Evolutionary conservation across 2,329 filamentous ascomycete species (phyloP), one percentile per base, ranked within the genome.

Genomic region (Penicillium decumbens): DNA sequence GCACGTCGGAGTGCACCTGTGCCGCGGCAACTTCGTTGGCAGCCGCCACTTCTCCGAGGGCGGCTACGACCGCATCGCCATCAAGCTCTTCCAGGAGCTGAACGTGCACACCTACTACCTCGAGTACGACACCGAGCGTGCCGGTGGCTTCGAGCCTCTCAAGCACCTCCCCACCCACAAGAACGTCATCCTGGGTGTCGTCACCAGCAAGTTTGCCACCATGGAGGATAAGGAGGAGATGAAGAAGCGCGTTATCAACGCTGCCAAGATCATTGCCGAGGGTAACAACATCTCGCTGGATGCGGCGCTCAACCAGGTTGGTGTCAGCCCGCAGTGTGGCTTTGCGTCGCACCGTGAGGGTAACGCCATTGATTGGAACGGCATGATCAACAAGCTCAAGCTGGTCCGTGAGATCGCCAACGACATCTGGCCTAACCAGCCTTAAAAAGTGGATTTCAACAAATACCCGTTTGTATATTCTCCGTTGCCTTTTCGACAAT

Each of bases 1-100:
- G 76, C 86, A 89, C 68, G 78, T 88, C 2, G 87, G 87, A 40
- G 83, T 91, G 13, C 88, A 91, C 65, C 75, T 90, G 44, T 90
- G 87, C 77, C 79, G 66, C 51, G 72, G 71, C 42, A 87, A 86
- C 72, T 86, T 85, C 67, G 81, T 84, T 55, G 80, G 80, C 47
- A 80, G 80, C 18, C 77, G 82, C 25, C 80, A 85, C 70, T 86
- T 87, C 60, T 80, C 81, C 45, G 81, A 84, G 62, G 83, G 83
- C 24, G 79, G 79, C 20, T 86, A 86, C 67, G 83, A 87, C 65
- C 74, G 80, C 52, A 85, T 87, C 50, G 83, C 83, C 20, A 76
- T 80, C 65, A 84, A 82, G 71, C 77, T 86, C 7, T 86, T 86
- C 73, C 73, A 77, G 51, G 72, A 81, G 55, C 73, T 86, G 32